These are phyloP conservation scores for Orbilia quercus DNA, from an alignment of 2,329 filamentous ascomycete genomes.

Conservation along the genomic window DNA sequence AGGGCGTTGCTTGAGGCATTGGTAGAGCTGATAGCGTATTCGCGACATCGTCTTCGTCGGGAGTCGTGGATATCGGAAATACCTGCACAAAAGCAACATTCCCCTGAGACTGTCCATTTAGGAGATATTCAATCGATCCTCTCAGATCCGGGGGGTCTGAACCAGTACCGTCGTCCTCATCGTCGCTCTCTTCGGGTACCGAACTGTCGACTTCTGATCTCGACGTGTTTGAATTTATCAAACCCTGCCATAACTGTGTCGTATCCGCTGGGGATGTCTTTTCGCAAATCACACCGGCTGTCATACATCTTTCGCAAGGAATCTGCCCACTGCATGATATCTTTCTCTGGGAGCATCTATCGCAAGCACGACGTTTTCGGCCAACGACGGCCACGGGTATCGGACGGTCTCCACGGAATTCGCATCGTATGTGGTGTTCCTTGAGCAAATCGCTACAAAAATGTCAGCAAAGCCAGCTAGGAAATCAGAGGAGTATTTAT, in stretches of 20 bases:
- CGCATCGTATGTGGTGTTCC: constrained; percentile 54
- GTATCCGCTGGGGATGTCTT: constrained; percentile 36
- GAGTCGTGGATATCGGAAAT: constrained; percentile 36
- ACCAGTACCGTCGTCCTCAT: constrained; percentile 38
- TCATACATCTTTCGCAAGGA: constrained; percentile 43
- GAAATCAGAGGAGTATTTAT: neutral
- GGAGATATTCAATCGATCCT: constrained; percentile 47
- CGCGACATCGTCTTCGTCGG: constrained; percentile 33
- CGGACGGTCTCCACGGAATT: constrained; percentile 53
- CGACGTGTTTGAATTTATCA: constrained; percentile 16
- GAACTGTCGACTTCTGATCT: constrained; percentile 41
- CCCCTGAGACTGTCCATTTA: constrained; percentile 43
- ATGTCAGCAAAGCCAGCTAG: too few relatives aligned
- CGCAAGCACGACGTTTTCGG: constrained; percentile 50
- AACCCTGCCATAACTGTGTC: constrained; percentile 34
- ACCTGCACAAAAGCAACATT: constrained; percentile 43
- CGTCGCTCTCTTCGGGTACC: constrained; percentile 30
- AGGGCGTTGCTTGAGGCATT: constrained; percentile 14
- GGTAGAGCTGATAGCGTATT: constrained; percentile 9
- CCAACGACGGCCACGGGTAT: constrained; percentile 51
- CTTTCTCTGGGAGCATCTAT: constrained; percentile 53
- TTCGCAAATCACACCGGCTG: constrained; percentile 43
- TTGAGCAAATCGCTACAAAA: constrained; percentile 38
- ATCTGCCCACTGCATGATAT: constrained; percentile 50
- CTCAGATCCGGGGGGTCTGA: constrained; percentile 46